Conservation (phyloP, 495 filamentous ascomycete species). For the Aspergillus bridgeri region DNA sequence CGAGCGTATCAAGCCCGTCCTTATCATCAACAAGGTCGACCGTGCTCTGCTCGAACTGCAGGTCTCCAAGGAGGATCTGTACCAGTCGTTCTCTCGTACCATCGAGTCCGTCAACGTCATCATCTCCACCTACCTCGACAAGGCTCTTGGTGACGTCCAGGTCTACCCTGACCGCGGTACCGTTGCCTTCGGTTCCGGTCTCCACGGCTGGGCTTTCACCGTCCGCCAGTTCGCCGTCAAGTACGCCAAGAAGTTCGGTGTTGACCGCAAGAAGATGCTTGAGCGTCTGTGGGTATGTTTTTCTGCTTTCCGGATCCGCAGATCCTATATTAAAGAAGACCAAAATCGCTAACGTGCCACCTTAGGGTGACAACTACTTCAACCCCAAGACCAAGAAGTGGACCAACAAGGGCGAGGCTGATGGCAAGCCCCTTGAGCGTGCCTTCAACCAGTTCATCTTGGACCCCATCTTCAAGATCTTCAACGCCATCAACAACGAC, state of each 20-base stretch:
- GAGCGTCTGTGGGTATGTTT: constrained; percentile 91
- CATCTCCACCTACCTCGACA: constrained; percentile 98
- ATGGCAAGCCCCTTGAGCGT: constrained; percentile 89
- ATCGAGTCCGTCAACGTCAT: constrained; percentile 99
- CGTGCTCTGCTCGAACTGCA: constrained; percentile 98
- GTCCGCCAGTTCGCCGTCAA: constrained; percentile 94
- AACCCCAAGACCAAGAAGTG: constrained; percentile 99
- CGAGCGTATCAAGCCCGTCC: constrained; percentile 99
- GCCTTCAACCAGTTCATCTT: constrained; percentile 99
- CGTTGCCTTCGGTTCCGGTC: constrained; percentile 98
- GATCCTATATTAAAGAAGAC: too few relatives aligned
- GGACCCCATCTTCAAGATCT: constrained; percentile 99
- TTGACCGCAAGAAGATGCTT: constrained; percentile 99
- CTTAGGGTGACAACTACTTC: constrained; percentile 96
- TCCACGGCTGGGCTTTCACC: constrained; percentile 99
- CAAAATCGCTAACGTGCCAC: constrained; percentile 15
- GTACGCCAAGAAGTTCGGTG: constrained; percentile 99
- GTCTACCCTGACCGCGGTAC: constrained; percentile 96
- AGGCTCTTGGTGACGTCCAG: constrained; percentile 93
- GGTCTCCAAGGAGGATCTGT: constrained; percentile 96
- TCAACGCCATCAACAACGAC: constrained; percentile 92
- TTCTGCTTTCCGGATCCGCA: not conserved
- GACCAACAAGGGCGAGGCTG: constrained; percentile 76
- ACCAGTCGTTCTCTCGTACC: constrained; percentile 98
- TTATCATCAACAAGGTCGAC: constrained; percentile 99